Evolutionary conservation across 2,329 filamentous ascomycete genomes (phyloP).

Genomic region (Penicillium sp.): DNA sequence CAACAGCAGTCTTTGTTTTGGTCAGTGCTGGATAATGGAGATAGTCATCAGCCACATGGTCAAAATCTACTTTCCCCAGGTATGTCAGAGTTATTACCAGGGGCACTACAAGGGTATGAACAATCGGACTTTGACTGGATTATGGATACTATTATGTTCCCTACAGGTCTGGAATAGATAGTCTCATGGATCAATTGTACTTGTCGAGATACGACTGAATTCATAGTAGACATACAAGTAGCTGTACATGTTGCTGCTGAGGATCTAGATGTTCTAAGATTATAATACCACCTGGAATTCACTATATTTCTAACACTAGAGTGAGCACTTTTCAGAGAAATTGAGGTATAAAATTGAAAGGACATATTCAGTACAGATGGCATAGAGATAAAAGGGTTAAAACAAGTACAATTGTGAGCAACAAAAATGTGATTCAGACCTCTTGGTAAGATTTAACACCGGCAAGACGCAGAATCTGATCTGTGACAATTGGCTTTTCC

Average conservation of each 20-base stretch:
- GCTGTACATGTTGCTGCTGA: not conserved
- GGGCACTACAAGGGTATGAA: not conserved
- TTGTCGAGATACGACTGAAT: not conserved
- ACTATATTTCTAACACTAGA: too few relatives aligned
- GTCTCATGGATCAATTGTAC: not conserved
- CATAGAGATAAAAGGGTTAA: not conserved
- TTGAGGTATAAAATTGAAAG: not conserved
- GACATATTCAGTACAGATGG: not conserved
- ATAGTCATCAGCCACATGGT: not conserved
- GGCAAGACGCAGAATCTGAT: not conserved
- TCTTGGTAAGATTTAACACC: not conserved
- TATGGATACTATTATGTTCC: not conserved
- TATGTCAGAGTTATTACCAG: not conserved
- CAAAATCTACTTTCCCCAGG: not conserved
- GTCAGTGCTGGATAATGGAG: not conserved
- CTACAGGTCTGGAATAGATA: not conserved
- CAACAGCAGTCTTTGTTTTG: not conserved
- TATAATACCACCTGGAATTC: too few relatives aligned
- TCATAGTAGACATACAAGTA: not conserved
- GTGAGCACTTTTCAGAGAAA: not conserved
- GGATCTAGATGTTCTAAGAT: not conserved
- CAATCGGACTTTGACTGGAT: not conserved
- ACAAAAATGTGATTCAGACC: not conserved
- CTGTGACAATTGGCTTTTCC: conserved; percentile 8
- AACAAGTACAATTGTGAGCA: not conserved